Percentiles rank a stretch among this genome's conserved stretches.
Conservation (phyloP, 2,329 filamentous ascomycete species). For the Saccharata proteae region DNA sequence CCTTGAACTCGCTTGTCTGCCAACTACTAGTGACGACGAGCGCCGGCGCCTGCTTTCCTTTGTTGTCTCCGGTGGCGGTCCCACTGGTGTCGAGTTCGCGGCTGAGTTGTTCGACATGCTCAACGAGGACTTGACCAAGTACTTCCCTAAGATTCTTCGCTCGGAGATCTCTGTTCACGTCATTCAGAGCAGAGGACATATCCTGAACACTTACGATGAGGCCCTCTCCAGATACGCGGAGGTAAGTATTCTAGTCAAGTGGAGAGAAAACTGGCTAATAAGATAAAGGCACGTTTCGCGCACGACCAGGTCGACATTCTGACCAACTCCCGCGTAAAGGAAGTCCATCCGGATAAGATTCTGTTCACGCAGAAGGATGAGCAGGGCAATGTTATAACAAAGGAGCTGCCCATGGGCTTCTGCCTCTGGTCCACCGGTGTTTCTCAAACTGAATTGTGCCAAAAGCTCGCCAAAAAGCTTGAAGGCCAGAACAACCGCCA, state of each 20-base stretch:
- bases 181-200: constrained; percentile 88
- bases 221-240: constrained; percentile 87
- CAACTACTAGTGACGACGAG: constrained; percentile 81
- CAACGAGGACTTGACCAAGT: constrained; percentile 77
- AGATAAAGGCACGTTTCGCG: constrained; percentile 55
- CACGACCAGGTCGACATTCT: constrained; percentile 86
- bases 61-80: constrained; percentile 88
- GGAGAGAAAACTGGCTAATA: background rate
- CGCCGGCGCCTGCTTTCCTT: constrained; percentile 81
- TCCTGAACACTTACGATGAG: constrained; percentile 97
- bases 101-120: constrained; percentile 92
- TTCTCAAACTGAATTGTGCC: constrained; percentile 67
- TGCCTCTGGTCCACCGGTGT: constrained; percentile 98
- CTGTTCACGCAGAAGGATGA: constrained; percentile 74
- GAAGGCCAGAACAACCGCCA: constrained; percentile 73
- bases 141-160: constrained; percentile 80
- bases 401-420: constrained; percentile 91
- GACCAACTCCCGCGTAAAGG: constrained; percentile 86
- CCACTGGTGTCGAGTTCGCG: constrained; percentile 94
- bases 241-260: constrained; percentile 21
- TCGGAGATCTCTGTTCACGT: constrained; percentile 97
- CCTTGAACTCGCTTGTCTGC: constrained; percentile 81
- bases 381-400: constrained; percentile 63
- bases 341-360: constrained; percentile 73
- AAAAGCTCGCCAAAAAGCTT: constrained; percentile 66